A percentile compares a stretch with the other conserved stretches of the same genome.
These are phyloP conservation scores for Apodospora peruviana DNA, from an alignment of 495 filamentous ascomycete genomes.

Conservation along the genomic window DNA sequence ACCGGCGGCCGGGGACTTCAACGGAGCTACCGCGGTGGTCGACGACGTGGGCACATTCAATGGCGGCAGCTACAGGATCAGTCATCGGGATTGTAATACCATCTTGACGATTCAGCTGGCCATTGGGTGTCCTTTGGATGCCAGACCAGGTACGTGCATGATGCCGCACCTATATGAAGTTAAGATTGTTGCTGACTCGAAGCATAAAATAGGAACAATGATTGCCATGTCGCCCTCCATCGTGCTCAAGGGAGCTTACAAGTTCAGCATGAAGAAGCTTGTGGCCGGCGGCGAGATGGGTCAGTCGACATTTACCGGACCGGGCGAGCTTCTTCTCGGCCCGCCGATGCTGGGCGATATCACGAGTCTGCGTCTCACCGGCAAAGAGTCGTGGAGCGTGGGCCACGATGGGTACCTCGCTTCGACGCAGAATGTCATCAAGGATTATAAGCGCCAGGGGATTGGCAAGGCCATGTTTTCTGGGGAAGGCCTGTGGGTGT, in stretches of 20 bases:
- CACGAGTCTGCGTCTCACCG: conserved; percentile 66
- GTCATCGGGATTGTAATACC: conserved; percentile 86
- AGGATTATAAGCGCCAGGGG: conserved; percentile 81
- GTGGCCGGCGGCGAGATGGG: conserved; percentile 76
- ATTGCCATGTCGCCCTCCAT: conserved; percentile 90
- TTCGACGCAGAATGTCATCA: conserved; percentile 68
- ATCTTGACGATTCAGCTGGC: conserved; percentile 86
- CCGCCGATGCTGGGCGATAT: conserved; percentile 81
- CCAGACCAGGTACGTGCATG: conserved; percentile 73
- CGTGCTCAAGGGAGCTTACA: conserved; percentile 71
- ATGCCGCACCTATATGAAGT: too few species aligned
- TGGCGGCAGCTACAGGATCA: conserved; percentile 88
- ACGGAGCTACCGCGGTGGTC: conserved; percentile 52
- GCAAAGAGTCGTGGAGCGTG: conserved; percentile 70
- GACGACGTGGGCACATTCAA: conserved; percentile 95
- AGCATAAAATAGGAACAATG: conserved; percentile 60
- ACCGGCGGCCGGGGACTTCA: conserved; percentile 43
- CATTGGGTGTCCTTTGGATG: conserved; percentile 76
- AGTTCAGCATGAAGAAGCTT: conserved; percentile 81
- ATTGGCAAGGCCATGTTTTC: conserved; percentile 90
- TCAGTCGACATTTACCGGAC: conserved; percentile 78
- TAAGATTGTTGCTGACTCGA: too few species aligned
- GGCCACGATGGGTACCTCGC: conserved; percentile 77
- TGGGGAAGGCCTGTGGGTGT: conserved; percentile 88
- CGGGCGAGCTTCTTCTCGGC: conserved; percentile 82